Evolutionary conservation across 805 yeast species (phyloP), one percentile per base, ranked within the genome.

Genomic region (Hermanozyma aechmeae): DNA sequence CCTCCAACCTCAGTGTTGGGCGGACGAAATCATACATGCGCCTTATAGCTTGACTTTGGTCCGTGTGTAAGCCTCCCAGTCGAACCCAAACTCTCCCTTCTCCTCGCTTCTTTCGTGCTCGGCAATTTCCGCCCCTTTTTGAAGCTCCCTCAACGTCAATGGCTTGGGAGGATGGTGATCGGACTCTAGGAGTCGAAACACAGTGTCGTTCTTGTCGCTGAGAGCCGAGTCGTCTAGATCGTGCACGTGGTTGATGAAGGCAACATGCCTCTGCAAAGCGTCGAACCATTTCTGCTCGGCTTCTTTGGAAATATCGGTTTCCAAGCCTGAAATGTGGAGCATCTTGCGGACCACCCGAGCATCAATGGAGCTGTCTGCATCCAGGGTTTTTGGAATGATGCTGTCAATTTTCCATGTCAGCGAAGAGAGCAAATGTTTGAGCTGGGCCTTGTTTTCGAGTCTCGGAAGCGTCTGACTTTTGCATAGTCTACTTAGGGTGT

Each of bases 311-410:
- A 57, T 31, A 5, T 40, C 34, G 7, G 51, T 40, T 3, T 65
- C 58, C 4, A 76, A 39, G 1, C 81, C 80, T 0, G 79, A 66
- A 13, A 74, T 45, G 23, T 57, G 56, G 18, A 71, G 40, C 26
- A 74, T 42, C 24, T 57, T 67, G 19, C 32, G 34, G 12, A 51
- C 39, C 4, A 42, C 32, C 13, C 30, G 29, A 12, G 38, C 29
- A 26, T 39, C 42, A 13, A 50, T 38, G 13, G 35, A 30, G 10
- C 36, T 28, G 15, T 28, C 11, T 15, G 30, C n/a, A n/a, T n/a
- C n/a, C n/a, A n/a, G n/a, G n/a, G n/a, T n/a, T n/a, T n/a, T n/a
- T n/a, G n/a, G n/a, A n/a, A n/a, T n/a, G n/a, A n/a, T n/a, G n/a
- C n/a, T n/a, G n/a, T n/a, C n/a, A n/a, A n/a, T n/a, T n/a, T n/a